phyloP scores from a whole-genome alignment of 176 grass and related monocot species.

The Musa beccarii region DNA sequence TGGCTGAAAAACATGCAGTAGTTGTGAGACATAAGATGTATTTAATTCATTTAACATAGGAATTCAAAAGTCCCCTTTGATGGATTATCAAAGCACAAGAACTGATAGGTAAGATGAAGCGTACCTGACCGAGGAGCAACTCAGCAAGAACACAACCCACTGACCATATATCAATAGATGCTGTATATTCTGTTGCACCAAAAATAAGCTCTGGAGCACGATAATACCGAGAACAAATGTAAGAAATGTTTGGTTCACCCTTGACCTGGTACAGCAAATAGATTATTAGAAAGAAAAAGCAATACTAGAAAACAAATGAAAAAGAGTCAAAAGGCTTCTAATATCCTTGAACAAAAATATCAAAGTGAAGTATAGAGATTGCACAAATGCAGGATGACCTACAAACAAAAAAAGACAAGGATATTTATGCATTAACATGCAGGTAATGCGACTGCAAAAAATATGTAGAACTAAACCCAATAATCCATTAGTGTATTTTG shows the following conservation, averaged over 20 bases:
- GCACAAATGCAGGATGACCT: too few relatives aligned
- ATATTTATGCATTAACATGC: too few relatives aligned
- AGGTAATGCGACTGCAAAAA: too few relatives aligned
- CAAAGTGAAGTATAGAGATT: too few relatives aligned
- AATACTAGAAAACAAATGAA: neutral
- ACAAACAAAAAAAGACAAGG: too few relatives aligned
- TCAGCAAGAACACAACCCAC: constrained; percentile 20
- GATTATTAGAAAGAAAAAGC: neutral
- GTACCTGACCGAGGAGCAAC: constrained; percentile 16
- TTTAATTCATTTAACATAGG: neutral
- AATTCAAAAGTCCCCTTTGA: neutral
- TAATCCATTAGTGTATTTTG: too few relatives aligned
- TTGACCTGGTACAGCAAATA: neutral
- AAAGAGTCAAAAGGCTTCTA: neutral
- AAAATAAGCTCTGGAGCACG: constrained; percentile 21
- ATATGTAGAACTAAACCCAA: too few relatives aligned
- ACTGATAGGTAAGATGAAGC: neutral
- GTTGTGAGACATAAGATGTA: neutral
- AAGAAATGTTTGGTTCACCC: constrained; percentile 13
- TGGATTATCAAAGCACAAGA: neutral
- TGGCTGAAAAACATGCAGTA: constrained; percentile 4
- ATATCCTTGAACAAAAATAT: neutral
- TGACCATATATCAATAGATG: constrained; percentile 20
- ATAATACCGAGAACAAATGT: constrained; percentile 18
- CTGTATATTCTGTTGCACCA: constrained; percentile 18